Conservation (phyloP, 73 alveolate species). For the Tetrahymena borealis region DNA sequence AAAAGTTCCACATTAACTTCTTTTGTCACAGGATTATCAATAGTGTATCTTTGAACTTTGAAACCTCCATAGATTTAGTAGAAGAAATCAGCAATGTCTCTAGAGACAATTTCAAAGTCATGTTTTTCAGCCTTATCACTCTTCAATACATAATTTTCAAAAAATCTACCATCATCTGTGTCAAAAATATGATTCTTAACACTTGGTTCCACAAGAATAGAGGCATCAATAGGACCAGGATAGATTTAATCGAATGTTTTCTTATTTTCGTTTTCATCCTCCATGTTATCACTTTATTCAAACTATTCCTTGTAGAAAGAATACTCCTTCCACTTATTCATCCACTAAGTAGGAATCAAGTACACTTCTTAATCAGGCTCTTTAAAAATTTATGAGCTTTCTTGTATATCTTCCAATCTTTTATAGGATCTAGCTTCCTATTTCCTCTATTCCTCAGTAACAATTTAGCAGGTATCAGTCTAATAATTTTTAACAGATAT, state of each 20-base stretch:
- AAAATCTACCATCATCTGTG: neutral
- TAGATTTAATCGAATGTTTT: neutral
- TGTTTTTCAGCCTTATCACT: conserved; percentile 5
- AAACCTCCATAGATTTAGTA: conserved; percentile 22
- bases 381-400: neutral
- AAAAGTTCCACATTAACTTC: conserved; percentile 15
- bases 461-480: neutral
- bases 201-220: neutral
- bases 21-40: neutral
- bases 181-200: conserved; percentile 4
- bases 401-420: neutral
- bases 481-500: too few species aligned
- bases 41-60: conserved; percentile 8
- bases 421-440: neutral
- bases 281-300: neutral
- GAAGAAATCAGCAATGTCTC: conserved; percentile 3
- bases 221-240: conserved; percentile 36
- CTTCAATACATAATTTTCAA: conserved; percentile 5
- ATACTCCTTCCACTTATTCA: conserved; percentile 16
- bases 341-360: conserved; percentile 16
- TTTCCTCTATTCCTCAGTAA: neutral
- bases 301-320: neutral
- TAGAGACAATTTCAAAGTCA: conserved; percentile 5
- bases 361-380: neutral
- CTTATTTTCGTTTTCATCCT: conserved; percentile 8